Evolutionary conservation across 352 stramenopile species (phyloP).

Genomic region (Globisporangium sylvaticum): DNA sequence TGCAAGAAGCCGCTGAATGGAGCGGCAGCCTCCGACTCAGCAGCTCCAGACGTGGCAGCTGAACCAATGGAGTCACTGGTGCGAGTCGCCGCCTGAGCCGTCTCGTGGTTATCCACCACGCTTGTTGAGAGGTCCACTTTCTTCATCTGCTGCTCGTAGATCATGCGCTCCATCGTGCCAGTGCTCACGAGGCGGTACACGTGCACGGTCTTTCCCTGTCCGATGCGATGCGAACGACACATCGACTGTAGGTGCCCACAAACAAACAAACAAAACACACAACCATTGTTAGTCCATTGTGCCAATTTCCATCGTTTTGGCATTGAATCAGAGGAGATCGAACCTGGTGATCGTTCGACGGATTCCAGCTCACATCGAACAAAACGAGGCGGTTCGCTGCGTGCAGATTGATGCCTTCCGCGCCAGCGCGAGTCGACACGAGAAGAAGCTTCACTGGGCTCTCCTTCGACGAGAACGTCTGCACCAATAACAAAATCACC

Average conservation of each 20-base stretch:
- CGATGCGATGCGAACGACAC: conserved; percentile 90
- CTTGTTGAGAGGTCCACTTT: conserved; percentile 77
- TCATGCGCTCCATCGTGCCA: conserved; percentile 91
- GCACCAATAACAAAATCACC: not conserved
- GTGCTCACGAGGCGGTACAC: conserved; percentile 92
- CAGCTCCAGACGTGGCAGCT: not conserved
- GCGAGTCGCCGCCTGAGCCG: not conserved
- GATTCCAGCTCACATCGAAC: conserved; percentile 91
- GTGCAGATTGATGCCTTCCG: conserved; percentile 87
- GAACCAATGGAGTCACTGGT: not conserved
- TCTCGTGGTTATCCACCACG: conserved; percentile 58
- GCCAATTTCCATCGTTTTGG: not conserved
- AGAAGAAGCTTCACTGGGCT: conserved; percentile 68
- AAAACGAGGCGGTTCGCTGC: conserved; percentile 88
- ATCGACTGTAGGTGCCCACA: conserved; percentile 60
- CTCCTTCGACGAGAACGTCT: conserved; percentile 57
- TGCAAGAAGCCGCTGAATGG: conserved; percentile 62
- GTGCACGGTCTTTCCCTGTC: conserved; percentile 85
- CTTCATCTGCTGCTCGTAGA: conserved; percentile 89
- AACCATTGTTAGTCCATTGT: not conserved
- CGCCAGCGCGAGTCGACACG: conserved; percentile 77
- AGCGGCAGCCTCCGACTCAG: conserved; percentile 5
- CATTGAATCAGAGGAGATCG: not conserved
- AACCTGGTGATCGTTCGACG: conserved; percentile 87
- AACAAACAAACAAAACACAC: conserved; percentile 5